These are phyloP conservation scores for Whalleya microplaca DNA, from an alignment of 2,329 filamentous ascomycete species.

Conservation along the genomic window DNA sequence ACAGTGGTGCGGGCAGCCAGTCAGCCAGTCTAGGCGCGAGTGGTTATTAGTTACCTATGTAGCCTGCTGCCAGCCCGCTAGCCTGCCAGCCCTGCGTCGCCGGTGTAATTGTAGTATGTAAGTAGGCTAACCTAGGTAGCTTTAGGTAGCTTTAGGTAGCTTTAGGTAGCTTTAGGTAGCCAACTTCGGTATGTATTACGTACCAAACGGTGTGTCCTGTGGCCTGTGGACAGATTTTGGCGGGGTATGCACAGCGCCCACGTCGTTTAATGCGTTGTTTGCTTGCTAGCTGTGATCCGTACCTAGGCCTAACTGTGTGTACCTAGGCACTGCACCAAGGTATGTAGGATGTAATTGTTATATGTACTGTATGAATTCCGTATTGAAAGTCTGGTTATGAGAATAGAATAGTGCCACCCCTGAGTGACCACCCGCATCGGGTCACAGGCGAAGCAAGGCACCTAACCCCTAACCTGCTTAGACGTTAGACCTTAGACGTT, in stretches of 20 bases:
- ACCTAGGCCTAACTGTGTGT: not conserved
- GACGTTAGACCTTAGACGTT: conserved; percentile 12
- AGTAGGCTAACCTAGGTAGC: no score
- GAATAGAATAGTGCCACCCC: conserved; percentile 18
- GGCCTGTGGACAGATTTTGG: conserved; percentile 22
- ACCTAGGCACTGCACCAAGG: conserved; percentile 13
- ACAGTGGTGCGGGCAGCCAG: conserved; percentile 32
- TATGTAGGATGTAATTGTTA: no score
- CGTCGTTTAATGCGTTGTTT: not conserved
- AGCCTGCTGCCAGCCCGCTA: no score
- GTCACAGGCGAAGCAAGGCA: conserved; percentile 15
- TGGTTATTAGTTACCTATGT: no score
- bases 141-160: no score
- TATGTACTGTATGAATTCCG: no score
- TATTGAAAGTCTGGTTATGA: no score
- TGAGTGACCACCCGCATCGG: conserved; percentile 6
- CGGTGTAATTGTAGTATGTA: not conserved
- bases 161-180: no score
- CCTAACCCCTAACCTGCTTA: conserved; percentile 13
- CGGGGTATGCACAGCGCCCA: conserved; percentile 10
- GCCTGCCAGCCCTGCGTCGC: not conserved
- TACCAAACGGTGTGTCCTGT: conserved; percentile 14
- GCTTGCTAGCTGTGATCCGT: no score
- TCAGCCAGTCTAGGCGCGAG: conserved; percentile 26
- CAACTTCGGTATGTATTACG: no score